A percentile compares a stretch with the other conserved stretches of the same genome.
phyloP scores from a whole-genome alignment of 2,329 filamentous ascomycete species.

The Fusarium virguliforme region DNA sequence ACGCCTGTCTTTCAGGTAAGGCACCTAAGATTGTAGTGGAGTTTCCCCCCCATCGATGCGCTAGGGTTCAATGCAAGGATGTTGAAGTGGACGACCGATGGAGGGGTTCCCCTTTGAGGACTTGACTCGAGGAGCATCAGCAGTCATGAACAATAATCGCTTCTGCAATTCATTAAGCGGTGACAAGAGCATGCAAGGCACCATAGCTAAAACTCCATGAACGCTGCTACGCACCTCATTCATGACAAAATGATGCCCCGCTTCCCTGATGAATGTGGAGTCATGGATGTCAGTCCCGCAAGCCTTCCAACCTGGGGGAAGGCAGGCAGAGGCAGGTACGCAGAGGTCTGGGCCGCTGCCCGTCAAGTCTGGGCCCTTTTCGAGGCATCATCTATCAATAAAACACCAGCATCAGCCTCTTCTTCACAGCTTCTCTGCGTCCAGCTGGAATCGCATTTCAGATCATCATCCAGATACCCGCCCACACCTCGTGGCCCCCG shows the following conservation, averaged over 20 bases:
- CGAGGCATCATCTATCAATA: not conserved
- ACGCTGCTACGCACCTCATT: not conserved
- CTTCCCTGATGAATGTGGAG: conserved; percentile 13
- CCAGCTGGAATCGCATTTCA: not conserved
- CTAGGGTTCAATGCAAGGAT: conserved; percentile 22
- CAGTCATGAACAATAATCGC: conserved; percentile 9
- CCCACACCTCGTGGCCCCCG: conserved; percentile 4
- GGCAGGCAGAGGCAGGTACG: not conserved
- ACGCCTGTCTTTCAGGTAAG: conserved; percentile 42
- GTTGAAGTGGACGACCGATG: not conserved
- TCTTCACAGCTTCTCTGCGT: not conserved
- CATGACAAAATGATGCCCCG: conserved; percentile 10
- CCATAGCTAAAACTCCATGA: not conserved
- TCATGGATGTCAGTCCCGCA: conserved; percentile 18
- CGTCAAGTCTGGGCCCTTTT: not conserved
- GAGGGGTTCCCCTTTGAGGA: conserved; percentile 10
- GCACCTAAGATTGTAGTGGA: conserved; percentile 37
- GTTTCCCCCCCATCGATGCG: conserved; percentile 8
- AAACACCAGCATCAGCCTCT: not conserved
- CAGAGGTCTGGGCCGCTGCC: not conserved
- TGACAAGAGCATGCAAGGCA: conserved; percentile 7
- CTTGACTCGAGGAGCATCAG: conserved; percentile 1
- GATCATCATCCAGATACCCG: not conserved
- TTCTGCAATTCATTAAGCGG: conserved; percentile 9
- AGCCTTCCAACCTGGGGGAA: conserved; percentile 15